Evolutionary conservation across 2,329 filamentous ascomycete genomes (phyloP).

Genomic region (Cytospora chrysosperma): DNA sequence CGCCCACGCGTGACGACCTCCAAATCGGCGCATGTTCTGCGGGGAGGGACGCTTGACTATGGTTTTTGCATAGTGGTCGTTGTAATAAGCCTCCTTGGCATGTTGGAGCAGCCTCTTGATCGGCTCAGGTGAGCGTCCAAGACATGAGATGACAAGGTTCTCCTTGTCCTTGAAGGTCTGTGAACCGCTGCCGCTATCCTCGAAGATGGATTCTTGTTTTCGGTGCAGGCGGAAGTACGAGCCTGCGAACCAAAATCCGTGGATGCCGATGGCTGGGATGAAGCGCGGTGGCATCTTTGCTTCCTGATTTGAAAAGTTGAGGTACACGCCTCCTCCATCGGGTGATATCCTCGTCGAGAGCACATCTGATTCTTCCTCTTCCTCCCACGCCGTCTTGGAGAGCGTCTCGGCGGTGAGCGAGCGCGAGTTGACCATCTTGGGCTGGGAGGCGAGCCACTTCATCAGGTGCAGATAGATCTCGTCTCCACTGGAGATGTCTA

Average conservation of each 20-base stretch:
- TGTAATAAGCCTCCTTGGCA: conserved; percentile 52
- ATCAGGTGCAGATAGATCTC: conserved; percentile 59
- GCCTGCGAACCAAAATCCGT: conserved; percentile 54
- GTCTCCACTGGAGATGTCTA: conserved; percentile 55
- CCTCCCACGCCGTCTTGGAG: conserved; percentile 56
- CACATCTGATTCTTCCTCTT: conserved; percentile 47
- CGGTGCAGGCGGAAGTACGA: conserved; percentile 50
- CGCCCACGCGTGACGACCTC: conserved; percentile 49
- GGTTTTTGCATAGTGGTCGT: conserved; percentile 55
- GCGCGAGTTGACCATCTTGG: conserved; percentile 50
- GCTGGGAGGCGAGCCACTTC: conserved; percentile 56
- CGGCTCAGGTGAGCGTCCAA: conserved; percentile 51
- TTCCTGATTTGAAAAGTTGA: conserved; percentile 61
- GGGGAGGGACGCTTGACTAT: conserved; percentile 54
- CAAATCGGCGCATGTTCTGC: conserved; percentile 46
- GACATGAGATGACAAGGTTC: conserved; percentile 53
- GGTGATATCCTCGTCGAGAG: conserved; percentile 37
- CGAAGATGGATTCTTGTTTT: conserved; percentile 44
- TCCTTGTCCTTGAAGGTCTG: conserved; percentile 50
- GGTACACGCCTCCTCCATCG: conserved; percentile 46
- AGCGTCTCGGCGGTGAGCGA: conserved; percentile 56
- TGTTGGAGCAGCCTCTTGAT: conserved; percentile 56
- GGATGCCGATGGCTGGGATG: conserved; percentile 52
- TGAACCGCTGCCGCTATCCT: conserved; percentile 34
- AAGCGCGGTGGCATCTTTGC: conserved; percentile 53